Evolutionary conservation across 108 stramenopile species (phyloP).

Genomic region (Schizochytrium sp.): DNA sequence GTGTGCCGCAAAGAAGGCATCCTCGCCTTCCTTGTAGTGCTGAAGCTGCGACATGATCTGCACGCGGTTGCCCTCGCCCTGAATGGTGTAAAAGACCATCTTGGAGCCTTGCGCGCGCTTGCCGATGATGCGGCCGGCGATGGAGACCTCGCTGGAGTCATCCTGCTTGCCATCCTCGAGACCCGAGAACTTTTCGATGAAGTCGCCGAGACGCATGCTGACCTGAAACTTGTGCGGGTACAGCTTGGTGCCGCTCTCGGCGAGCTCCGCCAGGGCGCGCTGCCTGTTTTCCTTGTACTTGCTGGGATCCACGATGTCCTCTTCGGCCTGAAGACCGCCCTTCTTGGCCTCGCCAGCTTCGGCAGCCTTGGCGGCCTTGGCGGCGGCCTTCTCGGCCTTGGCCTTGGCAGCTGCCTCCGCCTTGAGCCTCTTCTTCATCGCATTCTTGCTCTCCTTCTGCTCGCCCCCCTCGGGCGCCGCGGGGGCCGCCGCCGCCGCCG

Average conservation of each 20-base stretch:
- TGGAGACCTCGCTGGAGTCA: constrained; percentile 59
- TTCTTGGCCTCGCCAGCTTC: background rate
- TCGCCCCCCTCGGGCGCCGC: background rate
- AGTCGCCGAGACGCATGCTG: constrained; percentile 77
- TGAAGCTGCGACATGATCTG: constrained; percentile 66
- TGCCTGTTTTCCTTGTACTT: constrained; percentile 87
- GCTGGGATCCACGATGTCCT: constrained; percentile 68
- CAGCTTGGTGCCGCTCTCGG: constrained; percentile 72
- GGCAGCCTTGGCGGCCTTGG: constrained; percentile 12
- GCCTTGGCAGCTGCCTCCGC: background rate
- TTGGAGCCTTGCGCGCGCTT: constrained; percentile 85
- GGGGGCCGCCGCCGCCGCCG: background rate
- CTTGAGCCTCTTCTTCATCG: constrained; percentile 10
- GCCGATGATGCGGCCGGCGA: constrained; percentile 86
- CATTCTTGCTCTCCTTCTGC: constrained; percentile 10
- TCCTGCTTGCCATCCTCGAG: constrained; percentile 64
- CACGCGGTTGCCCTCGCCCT: constrained; percentile 86
- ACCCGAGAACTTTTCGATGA: constrained; percentile 58
- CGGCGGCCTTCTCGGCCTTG: constrained; percentile 9
- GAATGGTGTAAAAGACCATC: constrained; percentile 89
- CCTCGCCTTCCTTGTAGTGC: background rate
- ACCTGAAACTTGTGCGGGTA: constrained; percentile 98
- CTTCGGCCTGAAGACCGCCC: background rate
- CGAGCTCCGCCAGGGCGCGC: constrained; percentile 60
- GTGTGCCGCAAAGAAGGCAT: constrained; percentile 75